phyloP scores from a whole-genome alignment of 306 rosid species.

The Trichosanthes cucumerina region DNA sequence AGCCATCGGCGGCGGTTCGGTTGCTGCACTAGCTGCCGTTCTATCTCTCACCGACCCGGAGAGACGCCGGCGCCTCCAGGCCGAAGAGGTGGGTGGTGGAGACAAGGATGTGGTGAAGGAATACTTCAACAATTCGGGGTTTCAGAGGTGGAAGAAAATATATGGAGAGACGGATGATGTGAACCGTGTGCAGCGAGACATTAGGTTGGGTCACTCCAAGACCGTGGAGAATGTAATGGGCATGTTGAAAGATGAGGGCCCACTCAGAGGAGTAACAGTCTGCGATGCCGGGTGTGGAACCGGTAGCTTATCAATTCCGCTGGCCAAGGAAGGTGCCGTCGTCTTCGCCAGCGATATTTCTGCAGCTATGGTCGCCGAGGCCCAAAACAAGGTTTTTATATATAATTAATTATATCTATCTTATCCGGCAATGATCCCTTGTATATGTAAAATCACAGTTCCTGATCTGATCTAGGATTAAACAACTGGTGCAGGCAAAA shows the following conservation, averaged over 20 bases:
- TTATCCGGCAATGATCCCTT: too few relatives aligned
- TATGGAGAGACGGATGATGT: conserved; percentile 90
- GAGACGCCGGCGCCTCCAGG: conserved; percentile 58
- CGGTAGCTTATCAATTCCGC: conserved; percentile 77
- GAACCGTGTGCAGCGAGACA: conserved; percentile 70
- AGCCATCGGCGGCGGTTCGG: conserved; percentile 57
- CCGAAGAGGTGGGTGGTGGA: conserved; percentile 86
- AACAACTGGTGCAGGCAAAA: conserved; percentile 40
- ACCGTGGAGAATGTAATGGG: conserved; percentile 60
- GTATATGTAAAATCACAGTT: too few relatives aligned
- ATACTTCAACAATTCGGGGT: conserved; percentile 82
- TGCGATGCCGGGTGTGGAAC: conserved; percentile 98
- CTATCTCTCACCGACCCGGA: conserved; percentile 78
- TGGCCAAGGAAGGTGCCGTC: conserved; percentile 69
- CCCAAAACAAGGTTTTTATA: conserved; percentile 74
- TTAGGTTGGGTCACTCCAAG: conserved; percentile 73
- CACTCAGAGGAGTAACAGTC: conserved; percentile 51
- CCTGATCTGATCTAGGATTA: too few relatives aligned
- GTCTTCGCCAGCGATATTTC: conserved; percentile 71
- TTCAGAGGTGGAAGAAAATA: conserved; percentile 92
- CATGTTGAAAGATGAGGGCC: conserved; percentile 66
- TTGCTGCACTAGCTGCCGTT: conserved; percentile 60
- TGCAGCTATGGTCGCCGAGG: conserved; percentile 88
- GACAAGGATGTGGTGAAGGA: conserved; percentile 93
- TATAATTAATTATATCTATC: too few relatives aligned